Base-by-base conservation (phyloP, 116 monocot species). In the Papilionanthe hybrid region DNA sequence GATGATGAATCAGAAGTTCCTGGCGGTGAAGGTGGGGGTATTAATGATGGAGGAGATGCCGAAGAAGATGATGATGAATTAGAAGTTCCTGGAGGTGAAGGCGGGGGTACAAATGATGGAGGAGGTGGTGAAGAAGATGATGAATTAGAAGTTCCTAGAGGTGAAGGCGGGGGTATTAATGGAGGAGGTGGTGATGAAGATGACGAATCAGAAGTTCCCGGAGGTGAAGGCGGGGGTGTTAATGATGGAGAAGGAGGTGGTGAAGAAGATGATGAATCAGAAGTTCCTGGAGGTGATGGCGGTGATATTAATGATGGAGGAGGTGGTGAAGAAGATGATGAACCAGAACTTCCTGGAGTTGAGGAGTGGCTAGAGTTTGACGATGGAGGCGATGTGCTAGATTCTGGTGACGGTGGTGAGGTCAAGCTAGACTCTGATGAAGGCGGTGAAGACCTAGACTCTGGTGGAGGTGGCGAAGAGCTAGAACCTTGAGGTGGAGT, bases 331-430 rank as follows among this genome's bases (percentile, higher is more conserved):
- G 60, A 67, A 42, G 78, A 27, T 65, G 74, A 47, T 10, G 78
- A 56, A 42, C 55, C 15, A 42, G 78, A 47, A 55, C 66, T 7
- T 2, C 30, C 13, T 71, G 56, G 42, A 56, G 4, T 19, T 78
- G 72, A 68, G 80, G 76, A 42, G 79, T 53, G 18, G 45, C 75
- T 79, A 44, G 57, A 6, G 1, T 19, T n/a, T 12, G 71, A 41
- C 18, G 82, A n/a, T 19, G 76, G 75, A 50, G 68, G 27, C 32
- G 69, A 47, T 80, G 53, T 22, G 53, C 68, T 77, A 71, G 55
- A 9, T 0, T 22, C 15, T 9, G 79, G 23, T 29, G 82, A n/a
- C 6, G 79, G 47, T 72, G 79, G 57, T 9, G 71, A 12, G 72
- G 55, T 5, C 23, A 74, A 75, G 22, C 29, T 49, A 23, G 78